phyloP scores from a whole-genome alignment of 129 eudicot genomes.

The Saposhnikovia divaricata region DNA sequence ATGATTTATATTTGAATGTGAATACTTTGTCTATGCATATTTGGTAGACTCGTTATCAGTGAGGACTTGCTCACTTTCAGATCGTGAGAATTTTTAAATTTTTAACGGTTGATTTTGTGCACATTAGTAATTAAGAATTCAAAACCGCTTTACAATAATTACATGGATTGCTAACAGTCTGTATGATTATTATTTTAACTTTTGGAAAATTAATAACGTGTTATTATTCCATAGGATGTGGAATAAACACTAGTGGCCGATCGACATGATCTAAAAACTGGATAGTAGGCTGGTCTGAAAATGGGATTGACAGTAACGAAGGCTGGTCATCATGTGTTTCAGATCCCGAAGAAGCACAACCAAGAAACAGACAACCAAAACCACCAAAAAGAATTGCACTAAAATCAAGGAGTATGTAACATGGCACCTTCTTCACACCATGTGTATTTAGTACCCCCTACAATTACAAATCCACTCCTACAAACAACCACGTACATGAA shows the following conservation, averaged over 20 bases:
- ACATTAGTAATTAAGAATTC: no score
- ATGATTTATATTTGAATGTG: no score
- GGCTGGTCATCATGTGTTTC: neutral
- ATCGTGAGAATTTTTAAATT: no score
- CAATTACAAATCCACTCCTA: no score
- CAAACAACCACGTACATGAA: no score
- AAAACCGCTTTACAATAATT: no score
- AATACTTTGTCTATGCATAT: no score
- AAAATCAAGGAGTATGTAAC: neutral
- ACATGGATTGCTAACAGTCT: no score
- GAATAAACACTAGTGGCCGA: neutral
- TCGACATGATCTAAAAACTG: neutral
- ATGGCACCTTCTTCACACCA: constrained; percentile 3
- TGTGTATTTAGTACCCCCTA: neutral
- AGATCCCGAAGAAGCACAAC: neutral
- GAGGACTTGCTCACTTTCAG: no score
- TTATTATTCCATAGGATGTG: neutral
- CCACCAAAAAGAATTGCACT: neutral
- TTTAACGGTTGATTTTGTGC: no score
- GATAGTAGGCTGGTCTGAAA: constrained; percentile 1
- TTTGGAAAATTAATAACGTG: neutral
- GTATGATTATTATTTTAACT: no score
- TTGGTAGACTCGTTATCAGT: no score
- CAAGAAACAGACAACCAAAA: neutral
- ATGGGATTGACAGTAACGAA: neutral